Percentiles rank a stretch among this genome's conserved stretches.
Conservation (phyloP, 2,329 filamentous ascomycete genomes). For the Aspergillus sp. region DNA sequence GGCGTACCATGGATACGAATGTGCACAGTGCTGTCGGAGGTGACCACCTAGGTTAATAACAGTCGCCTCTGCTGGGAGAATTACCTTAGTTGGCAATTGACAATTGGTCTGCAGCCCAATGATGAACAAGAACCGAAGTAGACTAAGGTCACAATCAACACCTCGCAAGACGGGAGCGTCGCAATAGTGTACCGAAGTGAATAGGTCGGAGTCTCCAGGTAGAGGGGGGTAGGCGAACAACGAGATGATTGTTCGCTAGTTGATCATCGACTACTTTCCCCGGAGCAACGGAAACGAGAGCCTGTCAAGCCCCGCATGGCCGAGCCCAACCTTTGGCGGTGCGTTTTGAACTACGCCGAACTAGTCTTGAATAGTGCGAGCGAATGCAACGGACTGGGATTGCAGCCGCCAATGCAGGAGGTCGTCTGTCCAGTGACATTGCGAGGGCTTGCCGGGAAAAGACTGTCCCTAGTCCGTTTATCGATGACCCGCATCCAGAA, state of each 20-base stretch:
- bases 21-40: neutral
- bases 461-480: slow-evolving; percentile 2
- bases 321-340: slow-evolving; percentile 26
- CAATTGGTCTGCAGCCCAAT: too few relatives aligned
- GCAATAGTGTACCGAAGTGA: too few relatives aligned
- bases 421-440: neutral
- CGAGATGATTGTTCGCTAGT: neutral
- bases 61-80: neutral
- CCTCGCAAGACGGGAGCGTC: too few relatives aligned
- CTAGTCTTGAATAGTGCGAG: neutral
- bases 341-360: slow-evolving; percentile 11
- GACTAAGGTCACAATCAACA: neutral
- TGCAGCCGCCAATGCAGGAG: slow-evolving; percentile 8
- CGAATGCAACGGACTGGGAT: neutral
- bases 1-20: neutral
- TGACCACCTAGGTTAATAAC: neutral
- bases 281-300: slow-evolving; percentile 38
- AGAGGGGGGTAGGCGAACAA: too few relatives aligned
- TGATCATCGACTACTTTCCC: slow-evolving; percentile 23
- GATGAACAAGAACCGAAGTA: neutral
- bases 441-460: neutral
- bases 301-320: slow-evolving; percentile 36
- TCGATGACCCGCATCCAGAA: neutral
- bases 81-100: too few relatives aligned
- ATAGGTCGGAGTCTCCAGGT: too few relatives aligned